Percentiles rank a stretch among this genome's conserved stretches.
These are phyloP conservation scores for Musa beccarii DNA, from an alignment of 176 grass and related monocot species.

Conservation along the genomic window DNA sequence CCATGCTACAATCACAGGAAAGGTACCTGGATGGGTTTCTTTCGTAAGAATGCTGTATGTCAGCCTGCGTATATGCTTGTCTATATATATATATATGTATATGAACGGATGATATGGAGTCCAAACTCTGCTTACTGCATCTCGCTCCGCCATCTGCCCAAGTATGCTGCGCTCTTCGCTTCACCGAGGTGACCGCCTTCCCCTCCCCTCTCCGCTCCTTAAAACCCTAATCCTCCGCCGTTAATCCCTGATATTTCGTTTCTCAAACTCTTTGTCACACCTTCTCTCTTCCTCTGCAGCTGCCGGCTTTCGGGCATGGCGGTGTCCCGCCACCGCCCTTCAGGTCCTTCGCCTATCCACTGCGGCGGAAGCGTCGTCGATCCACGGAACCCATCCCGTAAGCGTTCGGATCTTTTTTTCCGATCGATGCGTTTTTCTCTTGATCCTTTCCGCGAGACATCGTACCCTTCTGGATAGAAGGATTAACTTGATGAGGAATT, in stretches of 20 bases:
- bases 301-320: slow-evolving; percentile 38
- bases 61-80: too few relatives aligned
- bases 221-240: background rate
- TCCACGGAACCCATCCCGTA: slow-evolving; percentile 23
- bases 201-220: background rate
- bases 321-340: slow-evolving; percentile 28
- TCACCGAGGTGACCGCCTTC: slow-evolving; percentile 17
- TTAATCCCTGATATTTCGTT: background rate
- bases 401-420: background rate
- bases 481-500: slow-evolving; percentile 5
- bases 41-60: too few relatives aligned
- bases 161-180: slow-evolving; percentile 35
- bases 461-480: background rate
- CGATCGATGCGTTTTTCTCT: background rate
- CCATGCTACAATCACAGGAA: too few relatives aligned
- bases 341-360: slow-evolving; percentile 43
- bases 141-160: background rate
- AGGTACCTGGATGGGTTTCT: too few relatives aligned
- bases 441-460: background rate
- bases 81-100: too few relatives aligned
- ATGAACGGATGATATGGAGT: background rate
- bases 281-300: slow-evolving; percentile 29
- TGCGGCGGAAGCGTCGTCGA: slow-evolving; percentile 29
- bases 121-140: background rate
- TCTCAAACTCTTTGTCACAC: background rate